Percentiles rank a stretch among this genome's conserved stretches.
phyloP scores from a whole-genome alignment of 2,329 filamentous ascomycete species.

The Ceratocystis ficicola region DNA sequence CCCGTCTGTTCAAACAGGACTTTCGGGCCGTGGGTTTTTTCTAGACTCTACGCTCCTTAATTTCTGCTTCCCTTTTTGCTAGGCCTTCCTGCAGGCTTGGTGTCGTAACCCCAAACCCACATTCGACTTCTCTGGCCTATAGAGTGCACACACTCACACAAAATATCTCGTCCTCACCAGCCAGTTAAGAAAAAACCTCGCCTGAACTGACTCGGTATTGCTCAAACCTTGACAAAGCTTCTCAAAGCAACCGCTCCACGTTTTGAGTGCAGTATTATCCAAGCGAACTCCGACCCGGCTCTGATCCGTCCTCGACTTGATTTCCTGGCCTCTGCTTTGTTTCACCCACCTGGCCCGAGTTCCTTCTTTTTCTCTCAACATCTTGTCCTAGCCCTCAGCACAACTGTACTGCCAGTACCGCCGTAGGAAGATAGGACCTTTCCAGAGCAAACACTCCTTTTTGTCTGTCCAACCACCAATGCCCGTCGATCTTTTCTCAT shows the following conservation, averaged over 20 bases:
- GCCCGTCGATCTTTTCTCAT: not conserved
- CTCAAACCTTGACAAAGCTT: not conserved
- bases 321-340: conserved; percentile 7
- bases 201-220: not conserved
- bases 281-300: conserved; percentile 4
- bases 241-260: not conserved
- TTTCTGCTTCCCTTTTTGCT: not conserved
- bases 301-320: not conserved
- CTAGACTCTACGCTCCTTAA: not conserved
- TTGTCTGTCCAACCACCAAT: not conserved
- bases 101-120: not conserved
- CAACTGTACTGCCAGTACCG: not conserved
- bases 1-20: no score
- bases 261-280: not conserved
- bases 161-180: not conserved
- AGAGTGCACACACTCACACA: not conserved
- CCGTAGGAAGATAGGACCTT: no score
- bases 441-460: not conserved
- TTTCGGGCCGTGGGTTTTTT: no score
- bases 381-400: not conserved
- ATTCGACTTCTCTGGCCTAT: not conserved
- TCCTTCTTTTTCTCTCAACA: not conserved
- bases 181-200: not conserved
- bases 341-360: conserved; percentile 4
- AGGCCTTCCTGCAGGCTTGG: not conserved